Evolutionary conservation across 2,329 filamentous ascomycete genomes (phyloP).

Genomic region (Huntiella abstrusa): DNA sequence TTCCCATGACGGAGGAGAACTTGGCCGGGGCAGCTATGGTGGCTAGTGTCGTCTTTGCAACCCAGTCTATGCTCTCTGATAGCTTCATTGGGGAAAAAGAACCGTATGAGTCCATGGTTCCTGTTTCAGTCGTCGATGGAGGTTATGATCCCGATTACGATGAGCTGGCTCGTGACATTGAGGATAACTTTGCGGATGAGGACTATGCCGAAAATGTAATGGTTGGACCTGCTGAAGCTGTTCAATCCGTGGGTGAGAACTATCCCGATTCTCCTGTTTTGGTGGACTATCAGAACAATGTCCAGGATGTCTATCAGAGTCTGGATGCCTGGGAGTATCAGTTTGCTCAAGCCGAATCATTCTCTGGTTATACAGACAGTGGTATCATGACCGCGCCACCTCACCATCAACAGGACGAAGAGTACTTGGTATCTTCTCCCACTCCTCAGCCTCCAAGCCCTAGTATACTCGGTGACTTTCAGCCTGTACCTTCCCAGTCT

Average conservation of each 20-base stretch:
- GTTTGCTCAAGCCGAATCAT: constrained; percentile 13
- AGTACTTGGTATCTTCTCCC: not conserved
- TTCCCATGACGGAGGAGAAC: not conserved
- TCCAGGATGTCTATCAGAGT: not conserved
- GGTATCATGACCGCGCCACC: not conserved
- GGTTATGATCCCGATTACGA: constrained; percentile 7
- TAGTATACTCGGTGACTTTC: constrained; percentile 9
- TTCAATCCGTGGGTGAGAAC: not conserved
- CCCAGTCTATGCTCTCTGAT: constrained; percentile 9
- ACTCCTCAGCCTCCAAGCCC: not conserved
- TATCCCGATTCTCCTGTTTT: constrained; percentile 6
- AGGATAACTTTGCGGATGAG: constrained; percentile 2
- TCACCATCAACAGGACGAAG: not conserved
- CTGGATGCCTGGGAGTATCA: not conserved
- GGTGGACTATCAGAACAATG: not conserved
- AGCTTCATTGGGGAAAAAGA: not conserved
- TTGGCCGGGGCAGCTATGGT: constrained; percentile 10
- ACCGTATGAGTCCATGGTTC: not conserved
- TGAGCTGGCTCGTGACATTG: constrained; percentile 4
- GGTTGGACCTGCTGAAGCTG: not conserved
- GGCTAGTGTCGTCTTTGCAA: constrained; percentile 9
- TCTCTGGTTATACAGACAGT: constrained; percentile 11
- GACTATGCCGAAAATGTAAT: not conserved
- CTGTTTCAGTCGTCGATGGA: not conserved
- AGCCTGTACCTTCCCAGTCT: not conserved